Conservation (phyloP, 257 asterid species). For the Prunella vulgaris region DNA sequence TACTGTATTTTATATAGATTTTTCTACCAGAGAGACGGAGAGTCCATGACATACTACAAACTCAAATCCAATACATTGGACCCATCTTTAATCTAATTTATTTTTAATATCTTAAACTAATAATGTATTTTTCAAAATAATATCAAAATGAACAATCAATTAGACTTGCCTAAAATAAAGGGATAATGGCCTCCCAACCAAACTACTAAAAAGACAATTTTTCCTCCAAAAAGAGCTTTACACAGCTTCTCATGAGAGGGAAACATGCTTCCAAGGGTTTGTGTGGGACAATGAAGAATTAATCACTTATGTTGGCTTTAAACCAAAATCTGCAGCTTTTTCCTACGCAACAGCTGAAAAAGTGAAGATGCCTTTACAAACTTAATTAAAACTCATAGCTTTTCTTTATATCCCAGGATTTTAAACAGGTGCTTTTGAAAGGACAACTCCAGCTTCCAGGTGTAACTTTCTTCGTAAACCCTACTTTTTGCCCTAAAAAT, state of each 20-base stretch:
- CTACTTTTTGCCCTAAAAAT: background rate
- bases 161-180: background rate
- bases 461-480: background rate
- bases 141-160: background rate
- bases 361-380: constrained; percentile 32
- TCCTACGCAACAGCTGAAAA: constrained; percentile 47
- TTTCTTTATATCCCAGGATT: background rate
- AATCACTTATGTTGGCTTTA: constrained; percentile 33
- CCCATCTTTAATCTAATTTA: too few relatives aligned
- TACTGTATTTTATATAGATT: too few relatives aligned
- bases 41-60: background rate
- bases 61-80: background rate
- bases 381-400: background rate
- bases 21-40: too few relatives aligned
- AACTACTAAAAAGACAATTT: background rate
- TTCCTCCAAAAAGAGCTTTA: background rate
- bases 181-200: background rate
- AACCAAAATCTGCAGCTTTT: constrained; percentile 38
- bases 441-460: background rate
- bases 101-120: too few relatives aligned
- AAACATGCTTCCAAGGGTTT: constrained; percentile 14
- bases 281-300: constrained; percentile 4
- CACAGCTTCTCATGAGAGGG: background rate
- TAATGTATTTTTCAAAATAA: too few relatives aligned
- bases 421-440: constrained; percentile 14